Conservation (phyloP, 257 asterid species). For the Ajuga chamaepitys region DNA sequence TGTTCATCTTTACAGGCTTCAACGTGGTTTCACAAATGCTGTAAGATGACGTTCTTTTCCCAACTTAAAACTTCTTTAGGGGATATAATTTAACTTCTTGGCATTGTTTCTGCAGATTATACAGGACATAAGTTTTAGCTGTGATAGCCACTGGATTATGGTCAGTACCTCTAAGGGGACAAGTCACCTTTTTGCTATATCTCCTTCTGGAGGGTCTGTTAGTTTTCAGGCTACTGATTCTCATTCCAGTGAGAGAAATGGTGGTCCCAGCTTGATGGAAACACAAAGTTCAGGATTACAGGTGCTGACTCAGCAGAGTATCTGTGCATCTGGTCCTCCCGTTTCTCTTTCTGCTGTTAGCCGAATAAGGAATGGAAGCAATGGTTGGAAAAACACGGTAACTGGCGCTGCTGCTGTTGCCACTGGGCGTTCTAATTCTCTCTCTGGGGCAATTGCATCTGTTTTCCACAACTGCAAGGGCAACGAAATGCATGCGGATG, state of each 20-base stretch:
- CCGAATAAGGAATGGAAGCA: slow-evolving; percentile 61
- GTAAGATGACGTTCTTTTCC: slow-evolving; percentile 35
- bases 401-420: slow-evolving; percentile 88
- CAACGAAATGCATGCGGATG: slow-evolving; percentile 26
- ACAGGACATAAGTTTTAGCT: slow-evolving; percentile 87
- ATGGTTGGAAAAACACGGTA: slow-evolving; percentile 58
- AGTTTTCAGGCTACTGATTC: slow-evolving; percentile 26
- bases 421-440: slow-evolving; percentile 48
- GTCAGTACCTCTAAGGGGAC: slow-evolving; percentile 75
- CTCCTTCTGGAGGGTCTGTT: slow-evolving; percentile 56
- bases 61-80: background rate
- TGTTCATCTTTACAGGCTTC: slow-evolving; percentile 72
- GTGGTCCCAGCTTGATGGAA: slow-evolving; percentile 19
- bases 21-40: slow-evolving; percentile 86
- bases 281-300: slow-evolving; percentile 40
- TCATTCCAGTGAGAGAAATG: slow-evolving; percentile 24
- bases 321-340: slow-evolving; percentile 42
- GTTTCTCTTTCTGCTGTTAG: slow-evolving; percentile 45
- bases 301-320: slow-evolving; percentile 40
- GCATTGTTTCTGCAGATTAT: slow-evolving; percentile 53
- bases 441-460: slow-evolving; percentile 51
- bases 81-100: slow-evolving; percentile 2
- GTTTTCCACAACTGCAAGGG: slow-evolving; percentile 50
- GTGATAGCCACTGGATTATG: slow-evolving; percentile 68
- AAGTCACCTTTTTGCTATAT: slow-evolving; percentile 75